A percentile compares a stretch with the other conserved stretches of the same genome.
These are phyloP conservation scores for Strobilomyces echinocephalus DNA, from an alignment of 768 basidiomycete genomes.

Conservation along the genomic window DNA sequence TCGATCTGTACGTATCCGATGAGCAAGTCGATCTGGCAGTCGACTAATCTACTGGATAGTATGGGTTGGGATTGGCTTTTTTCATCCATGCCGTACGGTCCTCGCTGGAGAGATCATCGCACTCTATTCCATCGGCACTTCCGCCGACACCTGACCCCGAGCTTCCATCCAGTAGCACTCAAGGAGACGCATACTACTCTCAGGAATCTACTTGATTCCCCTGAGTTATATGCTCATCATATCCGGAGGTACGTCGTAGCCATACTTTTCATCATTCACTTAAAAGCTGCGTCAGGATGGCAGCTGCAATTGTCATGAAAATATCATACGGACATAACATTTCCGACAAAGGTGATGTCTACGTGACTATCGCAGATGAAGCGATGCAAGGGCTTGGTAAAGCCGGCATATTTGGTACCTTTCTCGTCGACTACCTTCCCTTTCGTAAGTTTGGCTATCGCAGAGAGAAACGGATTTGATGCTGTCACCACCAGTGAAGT, in stretches of 20 bases:
- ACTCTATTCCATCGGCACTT: constrained; percentile 38
- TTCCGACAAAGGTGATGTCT: constrained; percentile 36
- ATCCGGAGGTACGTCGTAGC: constrained; percentile 29
- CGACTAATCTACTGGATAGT: constrained; percentile 19
- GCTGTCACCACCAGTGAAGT: constrained; percentile 31
- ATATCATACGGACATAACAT: constrained; percentile 40
- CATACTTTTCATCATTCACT: background rate
- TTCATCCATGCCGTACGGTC: constrained; percentile 38
- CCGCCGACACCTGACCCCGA: constrained; percentile 20
- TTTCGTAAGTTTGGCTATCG: constrained; percentile 20
- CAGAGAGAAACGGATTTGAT: background rate
- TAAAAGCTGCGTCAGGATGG: constrained; percentile 21
- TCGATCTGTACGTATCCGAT: constrained; percentile 35
- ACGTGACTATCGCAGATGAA: constrained; percentile 37
- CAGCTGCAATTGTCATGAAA: constrained; percentile 38
- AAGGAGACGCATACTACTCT: constrained; percentile 37
- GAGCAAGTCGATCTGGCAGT: background rate
- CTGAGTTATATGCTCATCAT: constrained; percentile 35
- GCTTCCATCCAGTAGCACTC: constrained; percentile 26
- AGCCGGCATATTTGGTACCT: constrained; percentile 42
- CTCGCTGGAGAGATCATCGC: constrained; percentile 35
- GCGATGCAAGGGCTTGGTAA: constrained; percentile 34
- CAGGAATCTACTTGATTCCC: constrained; percentile 34
- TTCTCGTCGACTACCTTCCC: constrained; percentile 37
- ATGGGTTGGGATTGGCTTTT: constrained; percentile 48